Base-by-base conservation (phyloP, 2,329 filamentous ascomycete genomes). In the Sporothrix dimorphospora region DNA sequence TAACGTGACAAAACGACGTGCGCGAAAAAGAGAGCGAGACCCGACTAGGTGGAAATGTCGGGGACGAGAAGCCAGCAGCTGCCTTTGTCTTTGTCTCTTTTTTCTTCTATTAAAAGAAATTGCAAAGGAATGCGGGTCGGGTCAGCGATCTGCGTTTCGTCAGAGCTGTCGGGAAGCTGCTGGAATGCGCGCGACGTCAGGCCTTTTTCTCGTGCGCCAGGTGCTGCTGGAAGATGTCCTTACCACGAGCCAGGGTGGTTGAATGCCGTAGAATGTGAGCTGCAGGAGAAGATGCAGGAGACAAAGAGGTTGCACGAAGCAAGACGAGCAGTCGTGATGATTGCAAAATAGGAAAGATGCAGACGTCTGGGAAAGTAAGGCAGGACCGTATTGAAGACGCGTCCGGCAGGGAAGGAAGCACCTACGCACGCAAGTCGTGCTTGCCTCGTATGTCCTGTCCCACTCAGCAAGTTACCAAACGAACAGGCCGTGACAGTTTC, bases 121-220 rank as follows among this genome's bases (percentile, higher is more conserved):
- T 47, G 38, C 38, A 51, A n/a, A 57, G 67, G 49, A 57, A 51
- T 57, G 71, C 59, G 71, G 67, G 45, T 30, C 42, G 34, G 63
- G 57, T 51, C 71, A 66, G 71, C 59, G 71, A 72, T 72, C 67
- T 72, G 61, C 61, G 71, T 65, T 65, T 65, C 57, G 69, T 34
- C 47, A 30, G 47, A 55, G 69, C 69, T 45, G 16, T 30, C 47
- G 11, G 21, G 65, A 16, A 47, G 71, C 71, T 66, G 42, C 45
- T 24, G 55, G 69, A 19, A 63, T 61, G 67, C 34, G 67, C 34
- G 27, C 34, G 30, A 27, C 30, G 34, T 27, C 59, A 47, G 42
- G 24, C 38, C 24, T 5, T 12, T 34, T 45, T 21, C 19, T 61
- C 9, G 59, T 63, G 59, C 19, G 11, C 51, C 21, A 12, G 51